Conservation (phyloP, 2,329 filamentous ascomycete species). For the Chaetoscypha palmicola region DNA sequence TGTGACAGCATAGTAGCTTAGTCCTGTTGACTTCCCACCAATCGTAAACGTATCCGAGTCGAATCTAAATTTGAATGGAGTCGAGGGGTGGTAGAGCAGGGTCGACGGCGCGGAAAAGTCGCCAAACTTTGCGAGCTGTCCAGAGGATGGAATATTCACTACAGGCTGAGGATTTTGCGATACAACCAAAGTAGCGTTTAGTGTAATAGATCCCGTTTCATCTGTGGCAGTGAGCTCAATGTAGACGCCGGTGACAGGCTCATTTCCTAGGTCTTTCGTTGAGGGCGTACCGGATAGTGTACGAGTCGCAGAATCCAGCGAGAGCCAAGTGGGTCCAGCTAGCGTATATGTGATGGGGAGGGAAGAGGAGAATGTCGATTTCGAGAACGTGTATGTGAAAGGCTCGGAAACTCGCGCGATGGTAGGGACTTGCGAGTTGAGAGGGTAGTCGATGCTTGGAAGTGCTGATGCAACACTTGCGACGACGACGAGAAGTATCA, state of each 20-base stretch:
- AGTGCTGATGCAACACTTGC: constrained; percentile 26
- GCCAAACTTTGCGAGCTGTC: constrained; percentile 52
- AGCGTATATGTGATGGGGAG: constrained; percentile 60
- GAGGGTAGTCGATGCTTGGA: constrained; percentile 52
- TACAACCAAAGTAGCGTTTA: constrained; percentile 65
- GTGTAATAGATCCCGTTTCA: constrained; percentile 51
- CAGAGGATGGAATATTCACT: constrained; percentile 48
- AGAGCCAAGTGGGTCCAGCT: constrained; percentile 65
- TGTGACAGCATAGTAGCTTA: constrained; percentile 72
- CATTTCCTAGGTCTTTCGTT: constrained; percentile 46
- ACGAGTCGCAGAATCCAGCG: constrained; percentile 56
- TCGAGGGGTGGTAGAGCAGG: constrained; percentile 48
- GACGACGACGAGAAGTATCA: constrained; percentile 15
- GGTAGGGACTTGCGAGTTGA: constrained; percentile 79
- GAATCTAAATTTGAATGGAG: constrained; percentile 47
- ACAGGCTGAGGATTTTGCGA: constrained; percentile 49
- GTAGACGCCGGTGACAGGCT: constrained; percentile 36
- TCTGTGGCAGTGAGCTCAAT: constrained; percentile 68
- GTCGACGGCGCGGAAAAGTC: constrained; percentile 53
- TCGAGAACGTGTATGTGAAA: constrained; percentile 66
- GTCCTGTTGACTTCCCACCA: constrained; percentile 33
- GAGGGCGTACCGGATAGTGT: constrained; percentile 66
- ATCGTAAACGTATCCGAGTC: constrained; percentile 56
- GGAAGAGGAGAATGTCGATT: constrained; percentile 63
- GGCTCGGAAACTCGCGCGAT: constrained; percentile 62